Conservation (phyloP, 2,329 filamentous ascomycete genomes). For the Xylaria sp. region DNA sequence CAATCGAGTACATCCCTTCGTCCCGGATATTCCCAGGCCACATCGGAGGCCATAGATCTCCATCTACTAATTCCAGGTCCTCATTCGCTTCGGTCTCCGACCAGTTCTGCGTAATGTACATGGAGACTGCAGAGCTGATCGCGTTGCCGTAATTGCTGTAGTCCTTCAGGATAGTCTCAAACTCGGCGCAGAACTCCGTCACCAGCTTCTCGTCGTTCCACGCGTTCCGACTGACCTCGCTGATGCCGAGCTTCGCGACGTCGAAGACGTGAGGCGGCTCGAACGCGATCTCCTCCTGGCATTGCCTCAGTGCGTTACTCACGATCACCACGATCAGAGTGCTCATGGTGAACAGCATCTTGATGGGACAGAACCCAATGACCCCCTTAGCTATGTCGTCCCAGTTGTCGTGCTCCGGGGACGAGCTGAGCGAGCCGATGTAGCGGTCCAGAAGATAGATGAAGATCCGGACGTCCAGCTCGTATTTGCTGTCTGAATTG, state of each 20-base stretch:
- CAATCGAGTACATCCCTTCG: not conserved
- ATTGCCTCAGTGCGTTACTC: not conserved
- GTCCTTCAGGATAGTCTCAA: slow-evolving; percentile 24
- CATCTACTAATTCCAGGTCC: not conserved
- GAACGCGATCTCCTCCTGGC: not conserved
- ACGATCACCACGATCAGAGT: slow-evolving; percentile 25
- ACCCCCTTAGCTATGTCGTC: not conserved
- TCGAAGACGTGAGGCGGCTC: slow-evolving; percentile 4
- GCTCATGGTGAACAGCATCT: slow-evolving; percentile 36
- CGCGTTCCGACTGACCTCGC: not conserved
- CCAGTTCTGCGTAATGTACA: not conserved
- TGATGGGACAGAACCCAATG: slow-evolving; percentile 20
- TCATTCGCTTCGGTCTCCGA: not conserved
- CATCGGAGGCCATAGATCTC: not conserved
- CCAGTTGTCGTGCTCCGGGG: slow-evolving; percentile 14
- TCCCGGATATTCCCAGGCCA: not conserved
- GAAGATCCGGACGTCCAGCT: slow-evolving; percentile 30
- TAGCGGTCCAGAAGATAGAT: slow-evolving; percentile 31
- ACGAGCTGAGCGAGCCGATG: not conserved
- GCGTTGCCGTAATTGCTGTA: not conserved
- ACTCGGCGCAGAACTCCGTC: slow-evolving; percentile 30
- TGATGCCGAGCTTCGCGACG: slow-evolving; percentile 15
- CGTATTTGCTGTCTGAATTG: slow-evolving; percentile 4
- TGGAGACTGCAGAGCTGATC: not conserved
- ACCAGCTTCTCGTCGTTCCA: slow-evolving; percentile 17